These are phyloP conservation scores for Fonsecaea monophora DNA, from an alignment of 2,329 filamentous ascomycete genomes.

Conservation along the genomic window DNA sequence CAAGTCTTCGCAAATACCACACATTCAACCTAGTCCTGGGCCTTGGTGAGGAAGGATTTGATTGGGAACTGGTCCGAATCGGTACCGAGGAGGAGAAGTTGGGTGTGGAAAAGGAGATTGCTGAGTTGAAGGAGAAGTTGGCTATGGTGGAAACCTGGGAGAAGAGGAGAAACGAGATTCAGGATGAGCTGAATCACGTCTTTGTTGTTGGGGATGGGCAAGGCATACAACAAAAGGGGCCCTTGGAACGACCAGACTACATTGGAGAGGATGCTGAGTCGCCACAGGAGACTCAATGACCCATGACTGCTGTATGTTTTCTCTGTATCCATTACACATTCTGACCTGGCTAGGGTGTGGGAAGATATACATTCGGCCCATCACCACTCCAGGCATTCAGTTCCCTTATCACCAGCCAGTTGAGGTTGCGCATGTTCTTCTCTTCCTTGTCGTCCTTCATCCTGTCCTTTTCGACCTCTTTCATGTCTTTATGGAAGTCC, in stretches of 20 bases:
- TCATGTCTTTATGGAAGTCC: conserved; percentile 18
- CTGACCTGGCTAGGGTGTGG: background rate
- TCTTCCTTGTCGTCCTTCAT: conserved; percentile 22
- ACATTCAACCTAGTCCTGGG: conserved; percentile 88
- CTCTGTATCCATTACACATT: background rate
- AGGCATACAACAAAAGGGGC: background rate
- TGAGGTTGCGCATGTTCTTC: conserved; percentile 22
- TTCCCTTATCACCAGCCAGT: conserved; percentile 22
- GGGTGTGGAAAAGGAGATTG: conserved; percentile 87
- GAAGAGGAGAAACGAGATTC: conserved; percentile 77
- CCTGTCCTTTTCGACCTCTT: conserved; percentile 6
- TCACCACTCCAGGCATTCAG: conserved; percentile 11
- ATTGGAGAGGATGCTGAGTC: background rate
- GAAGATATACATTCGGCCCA: conserved; percentile 6
- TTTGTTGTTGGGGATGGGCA: conserved; percentile 57
- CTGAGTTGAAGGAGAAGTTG: conserved; percentile 80
- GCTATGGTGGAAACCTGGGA: conserved; percentile 86
- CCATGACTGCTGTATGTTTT: background rate
- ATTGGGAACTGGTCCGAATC: conserved; percentile 92
- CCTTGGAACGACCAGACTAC: background rate
- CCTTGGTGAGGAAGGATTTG: conserved; percentile 77
- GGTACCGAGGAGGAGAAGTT: conserved; percentile 93
- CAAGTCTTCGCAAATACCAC: conserved; percentile 94
- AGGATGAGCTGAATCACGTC: conserved; percentile 74
- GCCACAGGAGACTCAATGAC: background rate